phyloP scores from a whole-genome alignment of 2,329 filamentous ascomycete species.

The Colletotrichum costaricense region DNA sequence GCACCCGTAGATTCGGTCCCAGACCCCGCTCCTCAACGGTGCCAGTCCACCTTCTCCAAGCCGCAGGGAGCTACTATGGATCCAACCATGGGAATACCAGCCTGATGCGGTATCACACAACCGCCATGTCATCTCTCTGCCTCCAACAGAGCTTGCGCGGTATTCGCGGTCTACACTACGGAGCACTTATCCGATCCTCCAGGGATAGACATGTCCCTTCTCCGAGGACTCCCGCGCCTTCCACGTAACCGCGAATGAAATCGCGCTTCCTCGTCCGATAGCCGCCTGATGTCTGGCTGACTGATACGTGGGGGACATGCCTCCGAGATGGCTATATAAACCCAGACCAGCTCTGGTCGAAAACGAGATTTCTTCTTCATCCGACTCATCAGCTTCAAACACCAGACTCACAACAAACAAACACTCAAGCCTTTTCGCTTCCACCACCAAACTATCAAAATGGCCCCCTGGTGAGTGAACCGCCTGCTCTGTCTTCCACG shows the following conservation, averaged over 20 bases:
- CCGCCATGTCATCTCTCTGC: conserved; percentile 22
- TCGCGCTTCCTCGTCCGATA: conserved; percentile 17
- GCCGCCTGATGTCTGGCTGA: conserved; percentile 25
- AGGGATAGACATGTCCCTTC: not conserved
- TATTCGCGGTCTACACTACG: conserved; percentile 14
- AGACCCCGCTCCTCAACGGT: conserved; percentile 19
- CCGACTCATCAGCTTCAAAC: conserved; percentile 24
- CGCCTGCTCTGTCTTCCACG: not conserved
- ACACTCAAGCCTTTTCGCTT: conserved; percentile 25
- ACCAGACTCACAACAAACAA: conserved; percentile 1
- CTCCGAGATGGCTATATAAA: conserved; percentile 25
- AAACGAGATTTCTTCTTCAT: not conserved
- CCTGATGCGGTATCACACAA: conserved; percentile 31
- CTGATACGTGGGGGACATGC: conserved; percentile 13
- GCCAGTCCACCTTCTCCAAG: not conserved
- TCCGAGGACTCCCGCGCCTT: conserved; percentile 14
- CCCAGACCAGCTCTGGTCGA: not conserved
- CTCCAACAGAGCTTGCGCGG: conserved; percentile 7
- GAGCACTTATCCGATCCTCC: conserved; percentile 4
- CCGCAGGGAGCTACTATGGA: conserved; percentile 13
- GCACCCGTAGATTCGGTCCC: conserved; percentile 23
- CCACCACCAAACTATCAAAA: conserved; percentile 27
- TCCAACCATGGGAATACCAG: conserved; percentile 9
- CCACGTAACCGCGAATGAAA: conserved; percentile 28
- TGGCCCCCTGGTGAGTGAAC: conserved; percentile 35